phyloP scores from a whole-genome alignment of 331 rosid species.

The Quercus lobata region DNA sequence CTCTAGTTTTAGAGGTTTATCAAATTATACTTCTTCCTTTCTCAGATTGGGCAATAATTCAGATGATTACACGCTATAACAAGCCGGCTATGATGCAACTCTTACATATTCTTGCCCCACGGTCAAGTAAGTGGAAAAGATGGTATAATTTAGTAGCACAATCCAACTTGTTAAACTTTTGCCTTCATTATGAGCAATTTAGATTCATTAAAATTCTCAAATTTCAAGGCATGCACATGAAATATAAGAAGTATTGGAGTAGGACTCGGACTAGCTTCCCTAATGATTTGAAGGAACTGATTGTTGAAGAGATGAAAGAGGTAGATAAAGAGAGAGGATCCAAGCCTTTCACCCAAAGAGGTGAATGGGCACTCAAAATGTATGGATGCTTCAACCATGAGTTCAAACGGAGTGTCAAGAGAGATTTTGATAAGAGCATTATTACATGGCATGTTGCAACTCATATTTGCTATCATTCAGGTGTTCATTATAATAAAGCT shows the following conservation, averaged over 20 bases:
- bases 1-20: constrained; percentile 46
- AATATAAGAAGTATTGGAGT: constrained; percentile 21
- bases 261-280: constrained; percentile 15
- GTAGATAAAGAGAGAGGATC: constrained; percentile 38
- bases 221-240: constrained; percentile 25
- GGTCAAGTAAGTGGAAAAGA: neutral
- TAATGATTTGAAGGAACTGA: constrained; percentile 28
- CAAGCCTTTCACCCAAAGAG: constrained; percentile 44
- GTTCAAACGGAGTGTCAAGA: constrained; percentile 43
- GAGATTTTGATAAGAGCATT: constrained; percentile 59
- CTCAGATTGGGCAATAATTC: constrained; percentile 64
- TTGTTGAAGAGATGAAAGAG: constrained; percentile 43
- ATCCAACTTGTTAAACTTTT: constrained; percentile 51
- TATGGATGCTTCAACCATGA: constrained; percentile 31
- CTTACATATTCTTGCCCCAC: constrained; percentile 35
- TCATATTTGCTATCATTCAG: constrained; percentile 41
- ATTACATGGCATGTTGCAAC: constrained; percentile 67
- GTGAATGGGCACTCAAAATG: constrained; percentile 55
- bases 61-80: constrained; percentile 38
- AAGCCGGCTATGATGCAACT: constrained; percentile 26
- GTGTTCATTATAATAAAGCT: neutral
- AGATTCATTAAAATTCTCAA: constrained; percentile 29
- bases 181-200: constrained; percentile 35
- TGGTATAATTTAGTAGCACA: constrained; percentile 55
- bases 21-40: constrained; percentile 51